Evolutionary conservation across 306 rosid genomes (phyloP), one percentile per base, ranked within the genome.

Genomic region (Senna siamea): DNA sequence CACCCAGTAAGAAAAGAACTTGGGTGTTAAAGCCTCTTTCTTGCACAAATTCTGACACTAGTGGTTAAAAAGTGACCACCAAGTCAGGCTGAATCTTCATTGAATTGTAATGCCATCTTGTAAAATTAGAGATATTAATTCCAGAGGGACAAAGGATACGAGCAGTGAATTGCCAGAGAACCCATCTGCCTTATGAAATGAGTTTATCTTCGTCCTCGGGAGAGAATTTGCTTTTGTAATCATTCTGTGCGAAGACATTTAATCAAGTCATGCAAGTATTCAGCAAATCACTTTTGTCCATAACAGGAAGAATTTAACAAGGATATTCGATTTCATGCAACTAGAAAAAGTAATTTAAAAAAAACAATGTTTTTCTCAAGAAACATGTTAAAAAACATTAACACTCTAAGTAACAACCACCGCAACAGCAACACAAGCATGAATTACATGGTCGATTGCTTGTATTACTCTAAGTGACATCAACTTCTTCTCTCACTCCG

Each of bases 181-280:
- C 79, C 64, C 74, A 26, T 66, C 70, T 52, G 75, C 52, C 64
- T 51, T 32, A 74, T 75, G 72, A 69, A 64, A 55, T 61, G 79
- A 68, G 53, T 64, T 72, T 51, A 72, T 82, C 86, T 80, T 87
- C 77, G 22, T 82, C 81, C 89, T 75, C 74, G 11, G 81, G 82
- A 79, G 75, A 76, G 83, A 68, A 76, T 72, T 67, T 73, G 51
- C 58, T 56, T 28, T 47, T 46, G 67, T 30, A 57, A 44, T 68
- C 72, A 54, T 37, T 85, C 89, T 87, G 84, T 44, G 58, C 35
- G 60, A 17, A 73, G 2, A 19, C 34, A 66, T 37, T 56, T 37
- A 37, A 19, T 70, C 70, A 74, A 43, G 54, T 38, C 76, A 66
- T 64, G 57, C 37, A 75, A 59, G 59, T 66, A 53, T 19, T 20